Evolutionary conservation across 192 early-diverging fungal species (phyloP), one percentile per base, ranked within the genome.

Genomic region (Rhizophagus prolifer): DNA sequence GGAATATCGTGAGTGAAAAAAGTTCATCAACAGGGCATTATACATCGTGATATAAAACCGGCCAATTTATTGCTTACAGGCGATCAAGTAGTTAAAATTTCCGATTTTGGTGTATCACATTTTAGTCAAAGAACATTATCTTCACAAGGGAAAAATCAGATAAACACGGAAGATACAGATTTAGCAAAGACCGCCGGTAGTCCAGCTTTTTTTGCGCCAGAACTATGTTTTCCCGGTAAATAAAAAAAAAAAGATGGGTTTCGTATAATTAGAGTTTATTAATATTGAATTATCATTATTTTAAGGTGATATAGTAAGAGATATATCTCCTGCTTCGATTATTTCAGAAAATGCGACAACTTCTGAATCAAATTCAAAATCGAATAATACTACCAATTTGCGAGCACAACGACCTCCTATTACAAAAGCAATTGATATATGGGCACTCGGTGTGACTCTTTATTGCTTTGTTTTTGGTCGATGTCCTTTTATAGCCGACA

Each of bases 121-220:
- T 92, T 97, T 41, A 88, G 91, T 38, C 81, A 82, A 80, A 70
- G 73, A 69, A 8, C 74, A 83, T 4, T 77, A 81, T 1, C 74
- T 76, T 1, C 76, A 80, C 65, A 80, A 78, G 63, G 74, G 47
- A 14, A 36, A 60, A 47, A 25, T 60, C 9, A 63, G 21, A 30
- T 80, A 79, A 76, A 67, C 77, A 80, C 73, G 82, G 84, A 94
- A 77, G 94, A 97, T 81, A 85, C 90, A 60, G 96, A 98, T 81
- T 86, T 99, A 54, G 92, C 93, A 58, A 95, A 96, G 79, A 99
- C 97, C 2, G 96, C 94, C 5, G 97, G 97, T 2, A 94, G 92
- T 23, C 97, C 97, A 3, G 96, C 97, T 3, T 99, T 99, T 79
- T 99, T 99, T 88, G 97, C 97, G 38, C 97, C 97, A 23, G 97